A percentile compares a stretch with the other conserved stretches of the same genome.
Evolutionary conservation across 306 rosid genomes (phyloP).

Genomic region (Carpinus fangiana): DNA sequence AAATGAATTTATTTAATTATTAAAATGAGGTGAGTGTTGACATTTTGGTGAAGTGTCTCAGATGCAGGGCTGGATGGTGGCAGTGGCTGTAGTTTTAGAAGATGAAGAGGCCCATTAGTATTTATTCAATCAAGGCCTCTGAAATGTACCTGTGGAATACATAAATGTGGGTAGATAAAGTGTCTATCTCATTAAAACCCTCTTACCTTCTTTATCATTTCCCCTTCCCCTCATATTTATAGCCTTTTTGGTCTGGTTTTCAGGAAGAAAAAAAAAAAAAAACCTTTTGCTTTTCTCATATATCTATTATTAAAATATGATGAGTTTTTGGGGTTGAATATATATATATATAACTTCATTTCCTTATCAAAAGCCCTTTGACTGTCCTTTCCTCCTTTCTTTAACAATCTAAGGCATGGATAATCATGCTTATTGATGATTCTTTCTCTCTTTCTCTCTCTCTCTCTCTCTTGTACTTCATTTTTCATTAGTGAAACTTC

Average conservation of each 20-base stretch:
- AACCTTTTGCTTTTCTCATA: slow-evolving; percentile 12
- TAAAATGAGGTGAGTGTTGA: no score
- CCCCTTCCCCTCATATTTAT: neutral
- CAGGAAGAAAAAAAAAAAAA: neutral
- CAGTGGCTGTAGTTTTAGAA: neutral
- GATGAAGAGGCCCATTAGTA: neutral
- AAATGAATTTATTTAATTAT: no score
- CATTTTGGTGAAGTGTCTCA: no score
- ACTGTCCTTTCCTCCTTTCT: neutral
- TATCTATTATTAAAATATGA: neutral
- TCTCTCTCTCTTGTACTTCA: neutral
- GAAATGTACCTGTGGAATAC: neutral
- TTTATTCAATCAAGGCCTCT: slow-evolving; percentile 11
- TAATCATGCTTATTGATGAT: neutral
- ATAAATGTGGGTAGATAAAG: neutral
- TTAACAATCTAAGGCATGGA: neutral
- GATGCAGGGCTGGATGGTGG: neutral
- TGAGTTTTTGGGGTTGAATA: neutral
- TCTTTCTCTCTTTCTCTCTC: neutral
- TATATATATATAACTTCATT: neutral
- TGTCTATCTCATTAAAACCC: neutral
- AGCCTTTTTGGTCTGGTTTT: neutral
- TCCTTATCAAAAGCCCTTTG: neutral
- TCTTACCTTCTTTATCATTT: neutral
- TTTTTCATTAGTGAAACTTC: neutral